Conservation (phyloP, 345 rosid species). For the Punica granatum region DNA sequence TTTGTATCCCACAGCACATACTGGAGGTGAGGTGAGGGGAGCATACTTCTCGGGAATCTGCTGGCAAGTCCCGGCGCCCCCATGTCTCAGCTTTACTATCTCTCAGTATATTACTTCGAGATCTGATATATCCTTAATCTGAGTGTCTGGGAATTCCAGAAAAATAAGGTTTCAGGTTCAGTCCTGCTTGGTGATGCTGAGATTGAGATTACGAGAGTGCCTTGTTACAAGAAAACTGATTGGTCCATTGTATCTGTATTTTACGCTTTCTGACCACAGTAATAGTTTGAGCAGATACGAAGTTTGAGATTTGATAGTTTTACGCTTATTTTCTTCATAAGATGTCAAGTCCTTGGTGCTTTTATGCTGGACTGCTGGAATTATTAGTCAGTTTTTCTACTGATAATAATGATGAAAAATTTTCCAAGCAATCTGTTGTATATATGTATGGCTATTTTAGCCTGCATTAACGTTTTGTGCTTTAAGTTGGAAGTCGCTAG, state of each 20-base stretch:
- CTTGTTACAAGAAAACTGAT: neutral
- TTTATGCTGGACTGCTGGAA: neutral
- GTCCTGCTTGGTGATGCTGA: neutral
- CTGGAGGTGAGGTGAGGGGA: slow-evolving; percentile 21
- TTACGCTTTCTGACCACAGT: neutral
- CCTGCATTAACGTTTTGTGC: neutral
- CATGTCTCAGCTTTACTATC: neutral
- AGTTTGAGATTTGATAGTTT: neutral
- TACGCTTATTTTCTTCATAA: neutral
- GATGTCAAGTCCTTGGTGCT: neutral
- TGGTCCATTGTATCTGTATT: neutral
- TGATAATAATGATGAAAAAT: neutral
- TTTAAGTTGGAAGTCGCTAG: neutral
- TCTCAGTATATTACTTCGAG: neutral
- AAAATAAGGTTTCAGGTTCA: neutral
- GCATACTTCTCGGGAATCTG: neutral
- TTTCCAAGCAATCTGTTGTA: neutral
- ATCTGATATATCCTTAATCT: neutral
- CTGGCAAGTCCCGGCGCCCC: neutral
- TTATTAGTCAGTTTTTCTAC: neutral
- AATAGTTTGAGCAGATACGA: neutral
- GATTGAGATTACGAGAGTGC: neutral
- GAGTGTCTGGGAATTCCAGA: neutral
- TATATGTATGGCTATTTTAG: neutral
- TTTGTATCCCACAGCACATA: slow-evolving; percentile 44